A percentile compares a stretch with the other conserved stretches of the same genome.
These are phyloP conservation scores for Fusarium sororula DNA, from an alignment of 2,329 filamentous ascomycete genomes.

Conservation along the genomic window DNA sequence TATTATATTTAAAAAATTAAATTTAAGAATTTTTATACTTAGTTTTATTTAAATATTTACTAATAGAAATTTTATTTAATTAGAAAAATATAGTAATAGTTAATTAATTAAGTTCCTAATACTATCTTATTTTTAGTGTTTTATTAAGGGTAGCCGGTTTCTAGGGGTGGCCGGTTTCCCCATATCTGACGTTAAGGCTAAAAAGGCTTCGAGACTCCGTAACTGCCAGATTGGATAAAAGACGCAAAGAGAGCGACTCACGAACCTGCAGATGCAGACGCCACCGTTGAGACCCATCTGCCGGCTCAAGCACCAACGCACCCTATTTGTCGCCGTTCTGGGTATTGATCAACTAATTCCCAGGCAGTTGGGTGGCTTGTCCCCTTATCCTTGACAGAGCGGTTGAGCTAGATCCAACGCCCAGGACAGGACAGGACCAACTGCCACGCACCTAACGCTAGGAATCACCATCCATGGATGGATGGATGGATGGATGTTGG, in stretches of 20 bases:
- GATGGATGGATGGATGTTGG: constrained; percentile 7
- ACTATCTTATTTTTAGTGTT: no score
- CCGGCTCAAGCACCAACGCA: constrained; percentile 10
- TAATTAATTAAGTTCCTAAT: no score
- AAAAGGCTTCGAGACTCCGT: constrained; percentile 17
- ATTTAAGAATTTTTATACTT: no score
- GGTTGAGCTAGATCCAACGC: constrained; percentile 34
- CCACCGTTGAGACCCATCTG: constrained; percentile 29
- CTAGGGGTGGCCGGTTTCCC: no score
- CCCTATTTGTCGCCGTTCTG: constrained; percentile 35
- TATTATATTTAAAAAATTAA: no score
- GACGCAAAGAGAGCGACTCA: constrained; percentile 32
- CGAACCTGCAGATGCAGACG: constrained; percentile 25
- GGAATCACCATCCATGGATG: background rate
- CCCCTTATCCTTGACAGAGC: constrained; percentile 18
- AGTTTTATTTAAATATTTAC: no score
- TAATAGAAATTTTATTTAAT: no score
- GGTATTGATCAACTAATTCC: constrained; percentile 36
- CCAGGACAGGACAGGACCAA: constrained; percentile 7
- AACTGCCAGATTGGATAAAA: constrained; percentile 25
- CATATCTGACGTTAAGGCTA: background rate
- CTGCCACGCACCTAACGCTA: constrained; percentile 27
- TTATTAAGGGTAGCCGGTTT: no score
- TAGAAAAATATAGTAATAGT: no score
- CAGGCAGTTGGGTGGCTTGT: constrained; percentile 30